These are phyloP conservation scores for Pichia nanzhaoensis DNA, from an alignment of 805 yeast genomes.

Conservation along the genomic window DNA sequence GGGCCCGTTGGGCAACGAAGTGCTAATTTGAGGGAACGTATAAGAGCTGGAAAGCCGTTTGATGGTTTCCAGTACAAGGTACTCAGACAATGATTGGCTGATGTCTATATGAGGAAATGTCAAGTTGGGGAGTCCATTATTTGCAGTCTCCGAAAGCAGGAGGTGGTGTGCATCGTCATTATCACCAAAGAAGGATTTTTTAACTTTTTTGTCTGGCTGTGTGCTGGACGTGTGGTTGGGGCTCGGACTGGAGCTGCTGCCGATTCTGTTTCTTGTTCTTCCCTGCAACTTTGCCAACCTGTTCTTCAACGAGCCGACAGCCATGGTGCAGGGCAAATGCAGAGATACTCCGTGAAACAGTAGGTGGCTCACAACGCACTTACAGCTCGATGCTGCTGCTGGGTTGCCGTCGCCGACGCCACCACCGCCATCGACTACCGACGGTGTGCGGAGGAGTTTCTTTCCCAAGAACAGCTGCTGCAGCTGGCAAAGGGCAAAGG, in stretches of 20 bases:
- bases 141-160: too few relatives aligned
- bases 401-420: too few relatives aligned
- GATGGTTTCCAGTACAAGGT: background rate
- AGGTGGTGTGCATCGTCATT: background rate
- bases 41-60: background rate
- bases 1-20: background rate
- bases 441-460: too few relatives aligned
- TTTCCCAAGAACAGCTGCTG: too few relatives aligned
- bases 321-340: background rate
- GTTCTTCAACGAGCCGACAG: conserved; percentile 1
- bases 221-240: too few relatives aligned
- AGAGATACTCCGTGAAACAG: conserved; percentile 2
- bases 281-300: conserved; percentile 4
- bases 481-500: too few relatives aligned
- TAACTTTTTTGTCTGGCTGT: background rate
- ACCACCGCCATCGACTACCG: too few relatives aligned
- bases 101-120: conserved; percentile 4
- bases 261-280: background rate
- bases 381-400: too few relatives aligned
- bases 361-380: too few relatives aligned
- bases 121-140: background rate
- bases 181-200: conserved; percentile 3
- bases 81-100: background rate
- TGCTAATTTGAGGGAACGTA: conserved; percentile 4
- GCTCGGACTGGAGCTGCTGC: too few relatives aligned